Conservation (phyloP, 352 stramenopile genomes). For the Pythium phragmitis region DNA sequence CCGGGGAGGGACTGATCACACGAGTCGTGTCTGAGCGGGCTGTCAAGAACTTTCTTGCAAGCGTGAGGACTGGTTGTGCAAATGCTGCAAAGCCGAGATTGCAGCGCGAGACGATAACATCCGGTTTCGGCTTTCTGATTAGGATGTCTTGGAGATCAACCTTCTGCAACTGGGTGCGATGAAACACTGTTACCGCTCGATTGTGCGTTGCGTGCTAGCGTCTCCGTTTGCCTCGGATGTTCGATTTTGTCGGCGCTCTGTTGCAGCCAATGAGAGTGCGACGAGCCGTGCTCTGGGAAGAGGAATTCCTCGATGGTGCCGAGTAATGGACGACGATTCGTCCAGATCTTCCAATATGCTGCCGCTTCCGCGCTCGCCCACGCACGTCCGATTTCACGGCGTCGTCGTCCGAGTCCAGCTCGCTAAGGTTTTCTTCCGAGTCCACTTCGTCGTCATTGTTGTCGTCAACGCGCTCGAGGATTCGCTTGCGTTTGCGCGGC, state of each 20-base stretch:
- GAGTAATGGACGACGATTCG: conserved; percentile 22
- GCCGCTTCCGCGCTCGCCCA: neutral
- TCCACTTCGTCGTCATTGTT: neutral
- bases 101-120: neutral
- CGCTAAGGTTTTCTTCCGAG: neutral
- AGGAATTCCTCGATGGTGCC: conserved; percentile 4
- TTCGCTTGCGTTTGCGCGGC: conserved; percentile 38
- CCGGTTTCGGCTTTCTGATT: neutral
- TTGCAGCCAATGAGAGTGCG: neutral
- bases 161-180: neutral
- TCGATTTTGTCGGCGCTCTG: neutral
- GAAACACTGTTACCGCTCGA: neutral
- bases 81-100: neutral
- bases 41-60: too few relatives aligned
- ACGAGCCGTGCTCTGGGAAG: neutral
- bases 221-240: neutral
- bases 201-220: neutral
- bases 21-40: too few relatives aligned
- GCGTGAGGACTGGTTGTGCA: too few relatives aligned
- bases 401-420: conserved; percentile 6
- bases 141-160: neutral
- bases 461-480: neutral
- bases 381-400: neutral
- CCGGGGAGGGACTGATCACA: too few relatives aligned
- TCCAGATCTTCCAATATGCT: conserved; percentile 3